Conservation (phyloP, 2,329 filamentous ascomycete genomes). For the Penicillium sp. region DNA sequence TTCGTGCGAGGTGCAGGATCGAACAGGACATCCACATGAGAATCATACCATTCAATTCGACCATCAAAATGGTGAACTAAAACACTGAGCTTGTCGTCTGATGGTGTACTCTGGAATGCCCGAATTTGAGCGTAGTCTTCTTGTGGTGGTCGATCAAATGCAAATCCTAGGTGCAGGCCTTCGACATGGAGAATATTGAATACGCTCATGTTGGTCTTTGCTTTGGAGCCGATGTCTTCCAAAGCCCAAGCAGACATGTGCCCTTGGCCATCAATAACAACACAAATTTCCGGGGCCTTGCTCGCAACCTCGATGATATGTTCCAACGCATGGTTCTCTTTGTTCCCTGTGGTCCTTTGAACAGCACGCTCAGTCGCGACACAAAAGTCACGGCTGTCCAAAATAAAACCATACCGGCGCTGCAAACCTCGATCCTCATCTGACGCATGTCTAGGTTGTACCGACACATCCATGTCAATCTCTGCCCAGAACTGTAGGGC, state of each 20-base stretch:
- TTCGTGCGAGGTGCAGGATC: slow-evolving; percentile 63
- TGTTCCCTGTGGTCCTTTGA: slow-evolving; percentile 58
- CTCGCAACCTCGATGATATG: slow-evolving; percentile 85
- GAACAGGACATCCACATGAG: slow-evolving; percentile 74
- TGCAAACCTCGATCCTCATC: slow-evolving; percentile 38
- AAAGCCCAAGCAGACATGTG: slow-evolving; percentile 91
- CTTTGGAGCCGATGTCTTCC: slow-evolving; percentile 76
- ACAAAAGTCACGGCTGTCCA: slow-evolving; percentile 78
- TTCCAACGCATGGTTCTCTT: slow-evolving; percentile 71
- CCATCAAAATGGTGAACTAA: slow-evolving; percentile 84
- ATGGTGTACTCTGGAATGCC: slow-evolving; percentile 65
- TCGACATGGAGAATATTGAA: slow-evolving; percentile 84
- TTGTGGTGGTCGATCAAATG: slow-evolving; percentile 26
- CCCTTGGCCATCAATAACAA: slow-evolving; percentile 79
- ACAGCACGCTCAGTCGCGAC: slow-evolving; percentile 75
- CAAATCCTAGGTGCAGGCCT: slow-evolving; percentile 49
- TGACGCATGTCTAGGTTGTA: slow-evolving; percentile 56
- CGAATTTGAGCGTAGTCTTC: slow-evolving; percentile 67
- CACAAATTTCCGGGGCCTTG: slow-evolving; percentile 79
- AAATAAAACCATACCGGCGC: slow-evolving; percentile 71
- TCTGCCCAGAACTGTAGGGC: slow-evolving; percentile 76
- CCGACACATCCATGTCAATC: slow-evolving; percentile 71
- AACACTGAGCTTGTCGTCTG: slow-evolving; percentile 66
- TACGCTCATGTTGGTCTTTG: slow-evolving; percentile 64
- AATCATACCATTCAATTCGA: slow-evolving; percentile 76